Percentiles rank a stretch among this genome's conserved stretches.
These are phyloP conservation scores for Naganishia vaughanmartiniae DNA, from an alignment of 768 basidiomycete species.

Conservation along the genomic window DNA sequence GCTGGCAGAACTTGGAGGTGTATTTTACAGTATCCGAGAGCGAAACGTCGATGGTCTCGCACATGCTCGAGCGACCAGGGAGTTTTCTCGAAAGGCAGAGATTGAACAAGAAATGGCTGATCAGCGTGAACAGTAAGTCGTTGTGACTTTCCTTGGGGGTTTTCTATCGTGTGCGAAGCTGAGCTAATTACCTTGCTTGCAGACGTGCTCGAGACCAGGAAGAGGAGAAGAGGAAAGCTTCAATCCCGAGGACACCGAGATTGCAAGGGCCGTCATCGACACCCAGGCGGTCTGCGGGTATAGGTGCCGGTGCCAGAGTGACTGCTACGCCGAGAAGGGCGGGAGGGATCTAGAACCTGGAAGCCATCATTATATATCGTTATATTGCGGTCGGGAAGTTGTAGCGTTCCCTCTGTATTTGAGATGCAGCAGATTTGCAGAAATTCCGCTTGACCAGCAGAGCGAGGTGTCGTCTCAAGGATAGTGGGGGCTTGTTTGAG, in stretches of 20 bases:
- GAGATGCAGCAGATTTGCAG: too few species aligned
- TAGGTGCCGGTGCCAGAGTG: slow-evolving; percentile 46
- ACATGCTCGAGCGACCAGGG: slow-evolving; percentile 65
- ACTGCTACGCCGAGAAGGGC: slow-evolving; percentile 46
- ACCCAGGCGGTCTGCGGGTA: slow-evolving; percentile 49
- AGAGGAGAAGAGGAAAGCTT: slow-evolving; percentile 42
- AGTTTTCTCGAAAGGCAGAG: slow-evolving; percentile 88
- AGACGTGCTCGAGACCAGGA: slow-evolving; percentile 48
- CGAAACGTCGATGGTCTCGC: slow-evolving; percentile 93
- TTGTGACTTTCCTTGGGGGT: not conserved
- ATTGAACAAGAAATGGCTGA: slow-evolving; percentile 86
- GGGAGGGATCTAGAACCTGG: slow-evolving; percentile 43
- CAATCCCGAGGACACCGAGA: slow-evolving; percentile 43
- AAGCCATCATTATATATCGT: not conserved
- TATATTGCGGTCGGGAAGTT: not conserved
- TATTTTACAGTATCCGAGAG: slow-evolving; percentile 96
- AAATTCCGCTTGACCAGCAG: too few species aligned
- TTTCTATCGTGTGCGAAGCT: not conserved
- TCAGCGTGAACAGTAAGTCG: slow-evolving; percentile 50
- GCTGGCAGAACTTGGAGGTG: slow-evolving; percentile 92
- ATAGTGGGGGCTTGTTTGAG: too few species aligned
- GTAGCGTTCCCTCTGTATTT: not conserved
- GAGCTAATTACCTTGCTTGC: not conserved
- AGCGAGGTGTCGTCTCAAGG: too few species aligned
- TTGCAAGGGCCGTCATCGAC: slow-evolving; percentile 42